Conservation (phyloP, 1,139 yeast species). For the Meyerozyma smithsonii region DNA sequence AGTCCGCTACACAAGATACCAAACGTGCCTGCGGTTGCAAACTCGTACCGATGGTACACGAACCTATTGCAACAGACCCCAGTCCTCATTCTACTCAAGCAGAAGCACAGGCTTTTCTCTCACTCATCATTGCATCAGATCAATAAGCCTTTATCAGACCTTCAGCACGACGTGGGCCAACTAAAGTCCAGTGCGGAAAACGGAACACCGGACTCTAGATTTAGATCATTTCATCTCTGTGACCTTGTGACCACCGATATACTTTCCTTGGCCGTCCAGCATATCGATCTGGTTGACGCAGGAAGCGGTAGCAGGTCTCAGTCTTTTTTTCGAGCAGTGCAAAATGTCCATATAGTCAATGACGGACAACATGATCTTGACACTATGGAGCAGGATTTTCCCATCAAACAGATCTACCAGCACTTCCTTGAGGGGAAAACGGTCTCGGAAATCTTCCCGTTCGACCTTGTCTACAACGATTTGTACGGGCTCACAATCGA, state of each 20-base stretch:
- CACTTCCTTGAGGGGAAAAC: neutral
- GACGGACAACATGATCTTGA: neutral
- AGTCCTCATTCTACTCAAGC: slow-evolving; percentile 26
- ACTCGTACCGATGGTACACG: slow-evolving; percentile 27
- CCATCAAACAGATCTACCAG: neutral
- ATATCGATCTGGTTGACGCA: neutral
- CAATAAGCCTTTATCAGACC: slow-evolving; percentile 19
- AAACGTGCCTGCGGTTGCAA: slow-evolving; percentile 7
- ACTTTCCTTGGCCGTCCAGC: slow-evolving; percentile 23
- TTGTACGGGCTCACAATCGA: slow-evolving; percentile 30
- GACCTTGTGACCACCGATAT: slow-evolving; percentile 25
- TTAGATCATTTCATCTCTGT: slow-evolving; percentile 27
- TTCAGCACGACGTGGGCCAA: slow-evolving; percentile 12
- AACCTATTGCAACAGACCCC: slow-evolving; percentile 28
- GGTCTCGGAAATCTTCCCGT: slow-evolving; percentile 22
- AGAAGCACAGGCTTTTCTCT: slow-evolving; percentile 26
- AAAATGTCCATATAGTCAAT: neutral
- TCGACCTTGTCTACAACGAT: slow-evolving; percentile 26
- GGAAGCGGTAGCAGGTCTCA: neutral
- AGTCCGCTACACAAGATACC: slow-evolving; percentile 18
- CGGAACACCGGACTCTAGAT: slow-evolving; percentile 6
- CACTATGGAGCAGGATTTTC: neutral
- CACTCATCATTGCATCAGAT: slow-evolving; percentile 22
- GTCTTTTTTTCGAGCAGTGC: neutral
- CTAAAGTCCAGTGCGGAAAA: slow-evolving; percentile 10